These are phyloP conservation scores for Colletotrichum incanum DNA, from an alignment of 2,329 filamentous ascomycete genomes.

Conservation along the genomic window DNA sequence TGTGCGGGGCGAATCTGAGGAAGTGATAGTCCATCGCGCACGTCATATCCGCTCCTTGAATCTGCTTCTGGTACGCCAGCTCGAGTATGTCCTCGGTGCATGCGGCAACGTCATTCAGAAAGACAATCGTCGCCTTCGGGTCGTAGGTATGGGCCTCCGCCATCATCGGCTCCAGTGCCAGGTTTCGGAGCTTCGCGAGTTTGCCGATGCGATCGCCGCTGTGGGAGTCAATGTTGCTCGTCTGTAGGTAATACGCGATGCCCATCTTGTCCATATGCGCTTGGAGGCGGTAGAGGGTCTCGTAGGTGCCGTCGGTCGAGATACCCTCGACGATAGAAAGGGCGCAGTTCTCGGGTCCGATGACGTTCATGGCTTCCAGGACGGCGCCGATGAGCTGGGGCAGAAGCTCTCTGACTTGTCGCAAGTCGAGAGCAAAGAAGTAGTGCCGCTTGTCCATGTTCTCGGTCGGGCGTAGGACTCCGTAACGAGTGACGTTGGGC, in stretches of 20 bases:
- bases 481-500: conserved; percentile 37
- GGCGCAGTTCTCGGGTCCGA: conserved; percentile 66
- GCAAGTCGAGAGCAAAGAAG: conserved; percentile 69
- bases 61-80: conserved; percentile 60
- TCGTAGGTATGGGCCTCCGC: conserved; percentile 46
- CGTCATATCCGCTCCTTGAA: conserved; percentile 68
- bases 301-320: conserved; percentile 68
- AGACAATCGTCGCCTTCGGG: conserved; percentile 60
- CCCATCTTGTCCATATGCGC: conserved; percentile 57
- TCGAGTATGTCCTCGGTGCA: conserved; percentile 69
- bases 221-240: conserved; percentile 61
- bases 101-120: conserved; percentile 68
- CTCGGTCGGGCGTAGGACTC: conserved; percentile 25
- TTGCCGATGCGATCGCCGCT: conserved; percentile 61
- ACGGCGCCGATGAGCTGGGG: conserved; percentile 68
- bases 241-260: conserved; percentile 59
- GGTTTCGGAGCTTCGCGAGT: conserved; percentile 67
- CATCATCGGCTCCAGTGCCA: conserved; percentile 65
- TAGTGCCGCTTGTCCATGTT: conserved; percentile 50
- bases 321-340: conserved; percentile 71
- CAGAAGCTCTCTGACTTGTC: conserved; percentile 61
- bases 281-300: conserved; percentile 62
- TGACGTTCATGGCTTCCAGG: conserved; percentile 63
- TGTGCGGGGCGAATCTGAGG: conserved; percentile 46
- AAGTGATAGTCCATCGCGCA: conserved; percentile 74